phyloP scores from a whole-genome alignment of 176 grass and related monocot genomes.

The Phoenix dactylifera region DNA sequence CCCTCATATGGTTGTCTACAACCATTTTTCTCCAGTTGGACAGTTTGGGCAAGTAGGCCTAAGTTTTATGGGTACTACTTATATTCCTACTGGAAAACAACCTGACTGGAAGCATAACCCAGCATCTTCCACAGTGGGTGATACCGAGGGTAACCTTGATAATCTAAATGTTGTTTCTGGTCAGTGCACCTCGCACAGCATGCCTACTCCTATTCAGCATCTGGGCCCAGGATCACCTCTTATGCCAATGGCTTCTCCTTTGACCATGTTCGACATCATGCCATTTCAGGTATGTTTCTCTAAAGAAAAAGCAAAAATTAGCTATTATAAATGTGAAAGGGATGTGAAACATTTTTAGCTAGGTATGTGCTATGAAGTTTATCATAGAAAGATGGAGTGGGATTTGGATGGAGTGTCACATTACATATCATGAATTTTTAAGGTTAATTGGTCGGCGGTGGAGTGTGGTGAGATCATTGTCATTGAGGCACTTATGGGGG shows the following conservation, averaged over 20 bases:
- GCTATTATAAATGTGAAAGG: not conserved
- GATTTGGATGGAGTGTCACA: too few relatives aligned
- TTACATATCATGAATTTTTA: too few relatives aligned
- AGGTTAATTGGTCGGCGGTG: too few relatives aligned
- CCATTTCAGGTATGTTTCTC: conserved; percentile 74
- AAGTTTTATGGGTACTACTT: conserved; percentile 86
- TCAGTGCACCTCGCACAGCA: conserved; percentile 36
- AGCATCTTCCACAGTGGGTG: conserved; percentile 35
- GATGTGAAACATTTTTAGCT: too few relatives aligned
- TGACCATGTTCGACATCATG: conserved; percentile 93
- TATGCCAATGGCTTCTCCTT: conserved; percentile 64
- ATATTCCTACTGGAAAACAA: conserved; percentile 85
- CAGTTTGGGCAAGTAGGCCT: conserved; percentile 90
- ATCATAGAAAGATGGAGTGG: too few relatives aligned
- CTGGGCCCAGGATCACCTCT: conserved; percentile 58
- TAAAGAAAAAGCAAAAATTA: not conserved
- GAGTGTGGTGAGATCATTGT: too few relatives aligned
- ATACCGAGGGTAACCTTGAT: conserved; percentile 53
- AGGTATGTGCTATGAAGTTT: too few relatives aligned
- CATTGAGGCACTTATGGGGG: too few relatives aligned
- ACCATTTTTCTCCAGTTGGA: conserved; percentile 82
- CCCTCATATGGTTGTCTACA: conserved; percentile 96
- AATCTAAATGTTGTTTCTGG: conserved; percentile 57
- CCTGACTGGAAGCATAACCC: conserved; percentile 81
- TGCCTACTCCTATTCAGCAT: conserved; percentile 60